A percentile compares a stretch with the other conserved stretches of the same genome.
These are phyloP conservation scores for Trypanosoma caninum DNA, from an alignment of 208 protist genomes.

Conservation along the genomic window DNA sequence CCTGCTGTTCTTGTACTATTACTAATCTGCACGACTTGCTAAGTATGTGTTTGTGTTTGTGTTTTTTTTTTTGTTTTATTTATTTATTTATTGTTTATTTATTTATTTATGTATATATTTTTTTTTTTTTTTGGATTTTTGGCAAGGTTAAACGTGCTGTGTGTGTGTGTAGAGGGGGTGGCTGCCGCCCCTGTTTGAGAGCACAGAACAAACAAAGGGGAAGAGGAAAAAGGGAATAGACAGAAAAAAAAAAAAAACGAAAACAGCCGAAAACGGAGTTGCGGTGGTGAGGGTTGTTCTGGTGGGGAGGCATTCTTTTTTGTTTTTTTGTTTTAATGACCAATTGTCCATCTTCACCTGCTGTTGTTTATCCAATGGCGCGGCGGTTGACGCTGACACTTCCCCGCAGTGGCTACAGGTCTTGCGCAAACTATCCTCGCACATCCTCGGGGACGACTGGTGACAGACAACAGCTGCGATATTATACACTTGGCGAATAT, in stretches of 20 bases:
- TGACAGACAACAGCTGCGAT: background rate
- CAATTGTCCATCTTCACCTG: background rate
- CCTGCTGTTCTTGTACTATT: no score
- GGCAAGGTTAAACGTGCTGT: no score
- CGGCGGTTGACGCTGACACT: background rate
- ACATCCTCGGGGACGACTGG: background rate
- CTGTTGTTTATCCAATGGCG: background rate
- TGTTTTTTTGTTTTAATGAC: no score
- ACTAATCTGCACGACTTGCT: background rate
- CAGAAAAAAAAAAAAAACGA: no score
- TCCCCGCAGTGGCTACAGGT: background rate
- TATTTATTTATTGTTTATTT: background rate
- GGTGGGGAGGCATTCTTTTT: no score
- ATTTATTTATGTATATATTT: background rate
- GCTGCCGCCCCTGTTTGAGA: no score
- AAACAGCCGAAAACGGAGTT: no score
- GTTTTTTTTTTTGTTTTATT: background rate
- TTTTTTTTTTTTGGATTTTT: conserved; percentile 1
- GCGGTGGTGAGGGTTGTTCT: no score
- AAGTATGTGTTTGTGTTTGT: background rate
- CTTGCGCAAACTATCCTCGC: background rate
- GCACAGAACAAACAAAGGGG: background rate
- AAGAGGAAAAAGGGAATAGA: background rate
- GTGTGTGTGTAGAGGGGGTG: no score
- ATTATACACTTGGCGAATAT: conserved; percentile 41